Evolutionary conservation across 257 asterid genomes (phyloP), one percentile per base, ranked within the genome.

Genomic region (Solanum okadae): DNA sequence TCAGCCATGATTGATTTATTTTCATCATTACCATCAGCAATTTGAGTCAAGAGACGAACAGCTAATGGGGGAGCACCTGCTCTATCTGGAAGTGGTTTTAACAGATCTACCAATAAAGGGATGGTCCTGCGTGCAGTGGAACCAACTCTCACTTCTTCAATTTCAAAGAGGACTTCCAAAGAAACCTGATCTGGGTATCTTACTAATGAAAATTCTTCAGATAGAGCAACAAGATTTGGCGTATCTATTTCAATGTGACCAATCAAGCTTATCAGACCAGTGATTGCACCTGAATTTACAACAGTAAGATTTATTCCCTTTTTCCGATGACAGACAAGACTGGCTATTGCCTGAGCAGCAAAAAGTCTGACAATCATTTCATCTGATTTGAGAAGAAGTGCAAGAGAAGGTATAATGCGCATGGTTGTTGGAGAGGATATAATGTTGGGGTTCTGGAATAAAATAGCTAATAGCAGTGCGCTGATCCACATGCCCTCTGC

Each of bases 301-400:
- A 96, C 90, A 18, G 95, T 93, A 88, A 96, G 95, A 92, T 93
- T 94, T 88, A 93, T 93, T 84, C 90, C 92, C 89, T 86, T 93
- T 91, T 93, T 92, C 70, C 94, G 93, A 89, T 95, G 96, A 88
- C 91, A 87, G 89, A 93, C 96, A 88, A 96, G 95, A 88, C 96
- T 95, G 70, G 96, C 93, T 92, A 94, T 91, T 85, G 98, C 98
- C 90, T 95, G 99, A 84, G 98, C 98, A 88, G 98, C 96, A 87
- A 96, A 95, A 89, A 87, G 92, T 88, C 90, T 92, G 90, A 92
- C 96, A 46, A 91, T 93, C 88, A 94, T 91, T 93, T 96, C 94
- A 63, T 91, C 96, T 1, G 98, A 94, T 88, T 93, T 93, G 87
- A 95, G 90, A 88, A 95, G 92, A 90, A 82, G 88, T 25, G 92